Evolutionary conservation across 495 filamentous ascomycete genomes (phyloP).

Genomic region (Bathelium albidoporum): DNA sequence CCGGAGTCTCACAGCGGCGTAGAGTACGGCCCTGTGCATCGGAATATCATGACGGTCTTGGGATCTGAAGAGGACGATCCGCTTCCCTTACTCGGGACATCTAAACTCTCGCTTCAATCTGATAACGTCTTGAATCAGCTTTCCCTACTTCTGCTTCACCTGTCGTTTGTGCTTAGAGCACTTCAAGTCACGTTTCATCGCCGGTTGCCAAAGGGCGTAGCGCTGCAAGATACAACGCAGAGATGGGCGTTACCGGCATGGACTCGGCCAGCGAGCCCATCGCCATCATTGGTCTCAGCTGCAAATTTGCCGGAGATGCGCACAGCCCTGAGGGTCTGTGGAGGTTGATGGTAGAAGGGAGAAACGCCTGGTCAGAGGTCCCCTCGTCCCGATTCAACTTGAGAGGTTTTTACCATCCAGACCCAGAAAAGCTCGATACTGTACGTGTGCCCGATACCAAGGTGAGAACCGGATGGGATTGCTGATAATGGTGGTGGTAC

Average conservation of each 20-base stretch:
- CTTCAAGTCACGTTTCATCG: background rate
- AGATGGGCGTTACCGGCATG: background rate
- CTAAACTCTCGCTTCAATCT: background rate
- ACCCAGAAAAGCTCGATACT: slow-evolving; percentile 7
- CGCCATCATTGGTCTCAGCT: slow-evolving; percentile 5
- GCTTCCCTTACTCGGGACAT: background rate
- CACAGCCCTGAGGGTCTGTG: slow-evolving; percentile 2
- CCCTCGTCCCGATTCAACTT: slow-evolving; percentile 17
- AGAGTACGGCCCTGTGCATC: background rate
- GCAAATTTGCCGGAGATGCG: slow-evolving; percentile 3
- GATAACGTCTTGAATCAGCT: background rate
- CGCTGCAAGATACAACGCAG: background rate
- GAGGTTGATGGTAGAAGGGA: background rate
- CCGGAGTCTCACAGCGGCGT: background rate
- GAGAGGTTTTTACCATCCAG: slow-evolving; percentile 25
- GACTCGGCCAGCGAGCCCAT: slow-evolving; percentile 1
- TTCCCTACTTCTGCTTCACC: background rate
- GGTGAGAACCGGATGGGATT: background rate
- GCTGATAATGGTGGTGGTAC: background rate
- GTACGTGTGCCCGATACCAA: background rate
- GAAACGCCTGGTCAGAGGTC: background rate
- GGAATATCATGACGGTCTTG: background rate
- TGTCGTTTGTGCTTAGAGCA: background rate
- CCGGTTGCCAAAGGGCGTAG: background rate
- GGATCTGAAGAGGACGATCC: background rate